Conservation (phyloP, 139 green algal species). For the Chlorella sp. region DNA sequence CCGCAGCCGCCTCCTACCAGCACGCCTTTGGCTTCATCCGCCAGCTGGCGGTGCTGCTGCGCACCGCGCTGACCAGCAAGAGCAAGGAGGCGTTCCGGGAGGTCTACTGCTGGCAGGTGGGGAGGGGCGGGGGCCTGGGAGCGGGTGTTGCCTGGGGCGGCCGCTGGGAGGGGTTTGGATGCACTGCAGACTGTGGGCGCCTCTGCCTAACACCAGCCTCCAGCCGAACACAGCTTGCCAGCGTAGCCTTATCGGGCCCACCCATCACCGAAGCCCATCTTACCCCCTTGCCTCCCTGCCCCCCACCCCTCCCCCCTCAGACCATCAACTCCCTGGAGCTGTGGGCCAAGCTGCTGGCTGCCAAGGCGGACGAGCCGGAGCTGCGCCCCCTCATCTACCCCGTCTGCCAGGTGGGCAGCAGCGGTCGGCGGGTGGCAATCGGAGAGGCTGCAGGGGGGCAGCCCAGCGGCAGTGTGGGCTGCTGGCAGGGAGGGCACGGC, state of each 20-base stretch:
- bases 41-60: conserved; percentile 87
- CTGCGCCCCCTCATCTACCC: conserved; percentile 91
- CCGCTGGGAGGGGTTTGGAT: too few relatives aligned
- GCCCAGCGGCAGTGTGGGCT: not conserved
- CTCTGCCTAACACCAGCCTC: not conserved
- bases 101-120: conserved; percentile 90
- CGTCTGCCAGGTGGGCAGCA: conserved; percentile 44
- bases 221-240: too few relatives aligned
- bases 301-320: conserved; percentile 37
- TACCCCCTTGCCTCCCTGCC: not conserved
- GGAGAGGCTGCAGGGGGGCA: not conserved
- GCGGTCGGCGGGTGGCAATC: not conserved
- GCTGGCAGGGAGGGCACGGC: too few relatives aligned
- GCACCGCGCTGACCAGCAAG: conserved; percentile 83
- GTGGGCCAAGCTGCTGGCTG: conserved; percentile 77
- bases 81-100: conserved; percentile 85
- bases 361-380: conserved; percentile 52
- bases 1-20: conserved; percentile 64
- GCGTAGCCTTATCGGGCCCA: too few relatives aligned
- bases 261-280: too few relatives aligned
- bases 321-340: conserved; percentile 92
- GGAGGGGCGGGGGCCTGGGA: not conserved
- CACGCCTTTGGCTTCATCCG: conserved; percentile 85
- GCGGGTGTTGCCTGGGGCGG: not conserved
- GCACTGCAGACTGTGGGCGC: not conserved